Percentiles rank a stretch among this genome's conserved stretches.
Evolutionary conservation across 2,329 filamentous ascomycete genomes (phyloP).

Genomic region (Thelonectria rubi): DNA sequence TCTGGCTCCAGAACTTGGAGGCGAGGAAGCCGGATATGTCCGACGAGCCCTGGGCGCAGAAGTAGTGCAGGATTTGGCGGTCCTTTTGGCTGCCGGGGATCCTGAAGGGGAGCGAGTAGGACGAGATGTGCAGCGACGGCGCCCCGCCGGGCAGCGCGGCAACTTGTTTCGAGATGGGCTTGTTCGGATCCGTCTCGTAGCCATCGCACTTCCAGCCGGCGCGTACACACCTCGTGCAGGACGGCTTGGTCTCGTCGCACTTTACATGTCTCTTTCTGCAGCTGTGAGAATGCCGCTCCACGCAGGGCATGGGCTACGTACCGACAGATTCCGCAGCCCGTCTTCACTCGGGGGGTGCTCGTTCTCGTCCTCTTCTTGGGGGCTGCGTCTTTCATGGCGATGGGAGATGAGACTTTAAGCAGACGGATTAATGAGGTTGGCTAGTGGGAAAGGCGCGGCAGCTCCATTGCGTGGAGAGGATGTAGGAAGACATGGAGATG

Average conservation of each 20-base stretch:
- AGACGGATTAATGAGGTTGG: no score
- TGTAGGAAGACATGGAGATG: no score
- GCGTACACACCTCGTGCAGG: constrained; percentile 9
- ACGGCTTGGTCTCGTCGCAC: constrained; percentile 18
- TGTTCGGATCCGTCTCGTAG: background rate
- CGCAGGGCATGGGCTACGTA: background rate
- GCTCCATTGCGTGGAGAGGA: no score
- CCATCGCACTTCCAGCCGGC: constrained; percentile 22
- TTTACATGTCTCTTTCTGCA: constrained; percentile 19
- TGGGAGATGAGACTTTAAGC: background rate
- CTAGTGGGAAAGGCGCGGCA: no score
- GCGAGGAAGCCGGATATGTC: constrained; percentile 19
- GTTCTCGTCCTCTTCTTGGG: constrained; percentile 13
- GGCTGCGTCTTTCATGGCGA: background rate
- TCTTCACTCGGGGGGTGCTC: constrained; percentile 23
- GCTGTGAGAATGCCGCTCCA: background rate
- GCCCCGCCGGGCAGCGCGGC: background rate
- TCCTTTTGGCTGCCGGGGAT: constrained; percentile 22
- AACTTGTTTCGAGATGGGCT: background rate
- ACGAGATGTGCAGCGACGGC: constrained; percentile 11
- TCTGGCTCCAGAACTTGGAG: constrained; percentile 21
- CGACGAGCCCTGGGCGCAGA: constrained; percentile 15
- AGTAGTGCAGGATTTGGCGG: constrained; percentile 23
- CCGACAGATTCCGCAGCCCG: constrained; percentile 20
- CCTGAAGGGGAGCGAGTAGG: constrained; percentile 17